Evolutionary conservation across 2,329 filamentous ascomycete genomes (phyloP).

Genomic region (Aureobasidium pullulans): DNA sequence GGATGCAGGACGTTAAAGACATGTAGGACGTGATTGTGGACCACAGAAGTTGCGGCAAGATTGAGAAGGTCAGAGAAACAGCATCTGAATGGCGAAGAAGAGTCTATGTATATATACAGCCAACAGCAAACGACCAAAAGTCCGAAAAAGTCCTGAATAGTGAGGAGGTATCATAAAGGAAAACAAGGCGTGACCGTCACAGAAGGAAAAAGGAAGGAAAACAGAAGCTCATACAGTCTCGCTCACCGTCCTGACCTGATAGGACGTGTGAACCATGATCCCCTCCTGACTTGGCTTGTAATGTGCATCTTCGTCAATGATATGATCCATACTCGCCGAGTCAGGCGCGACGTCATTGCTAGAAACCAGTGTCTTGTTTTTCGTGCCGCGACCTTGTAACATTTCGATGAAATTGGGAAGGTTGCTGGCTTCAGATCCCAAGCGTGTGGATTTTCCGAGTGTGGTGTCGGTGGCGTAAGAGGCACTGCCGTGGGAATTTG

Average conservation of each 20-base stretch:
- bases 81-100: not conserved
- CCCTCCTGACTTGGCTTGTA: not conserved
- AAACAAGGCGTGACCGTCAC: not conserved
- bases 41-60: too few species aligned
- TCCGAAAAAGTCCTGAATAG: not conserved
- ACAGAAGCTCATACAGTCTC: not conserved
- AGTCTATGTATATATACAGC: not conserved
- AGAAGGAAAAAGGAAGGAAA: not conserved
- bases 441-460: not conserved
- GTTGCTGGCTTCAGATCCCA: not conserved
- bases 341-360: not conserved
- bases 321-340: constrained; percentile 2
- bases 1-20: too few species aligned
- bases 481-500: not conserved
- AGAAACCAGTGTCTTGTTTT: not conserved
- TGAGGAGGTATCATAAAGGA: not conserved
- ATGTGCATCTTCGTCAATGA: not conserved
- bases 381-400: not conserved
- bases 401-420: constrained; percentile 1
- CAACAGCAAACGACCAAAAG: not conserved
- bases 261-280: constrained; percentile 12
- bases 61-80: too few species aligned
- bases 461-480: not conserved
- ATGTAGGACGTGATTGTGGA: too few species aligned
- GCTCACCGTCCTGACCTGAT: constrained; percentile 4